Percentiles rank a stretch among this genome's conserved stretches.
Evolutionary conservation across 2,329 filamentous ascomycete species (phyloP).

Genomic region (Cordyceps pruinosa): DNA sequence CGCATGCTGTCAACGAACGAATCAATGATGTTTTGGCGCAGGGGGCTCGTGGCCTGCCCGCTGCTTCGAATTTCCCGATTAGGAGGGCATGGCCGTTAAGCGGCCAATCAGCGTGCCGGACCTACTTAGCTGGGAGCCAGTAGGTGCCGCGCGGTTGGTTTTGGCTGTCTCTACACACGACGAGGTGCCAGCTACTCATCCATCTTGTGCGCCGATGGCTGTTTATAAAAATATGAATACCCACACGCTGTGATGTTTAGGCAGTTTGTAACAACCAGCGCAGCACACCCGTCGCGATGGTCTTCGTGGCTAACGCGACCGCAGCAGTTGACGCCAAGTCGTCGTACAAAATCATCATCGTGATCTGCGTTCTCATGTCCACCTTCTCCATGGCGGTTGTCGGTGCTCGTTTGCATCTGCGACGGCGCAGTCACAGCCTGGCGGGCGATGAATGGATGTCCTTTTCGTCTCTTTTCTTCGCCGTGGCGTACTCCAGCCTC

Average conservation of each 20-base stretch:
- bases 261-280: too few relatives aligned
- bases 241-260: neutral
- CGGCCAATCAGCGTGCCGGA: neutral
- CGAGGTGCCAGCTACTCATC: neutral
- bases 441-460: constrained; percentile 41
- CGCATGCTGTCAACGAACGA: neutral
- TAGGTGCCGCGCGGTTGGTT: constrained; percentile 18
- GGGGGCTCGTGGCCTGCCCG: neutral
- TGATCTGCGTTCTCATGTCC: constrained; percentile 40
- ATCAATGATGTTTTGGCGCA: neutral
- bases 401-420: constrained; percentile 35
- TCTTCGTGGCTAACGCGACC: constrained; percentile 44
- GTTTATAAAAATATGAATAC: neutral
- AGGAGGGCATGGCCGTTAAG: neutral
- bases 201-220: neutral
- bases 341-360: constrained; percentile 41
- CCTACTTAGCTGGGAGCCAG: constrained; percentile 23
- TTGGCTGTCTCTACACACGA: neutral
- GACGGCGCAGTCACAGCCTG: constrained; percentile 35
- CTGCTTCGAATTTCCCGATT: neutral
- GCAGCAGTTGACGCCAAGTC: constrained; percentile 40
- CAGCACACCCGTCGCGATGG: constrained; percentile 28
- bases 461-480: constrained; percentile 36
- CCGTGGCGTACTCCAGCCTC: constrained; percentile 41
- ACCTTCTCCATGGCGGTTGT: constrained; percentile 37